These are phyloP conservation scores for Larix sibirica DNA, from an alignment of 83 land plant genomes.

Conservation along the genomic window DNA sequence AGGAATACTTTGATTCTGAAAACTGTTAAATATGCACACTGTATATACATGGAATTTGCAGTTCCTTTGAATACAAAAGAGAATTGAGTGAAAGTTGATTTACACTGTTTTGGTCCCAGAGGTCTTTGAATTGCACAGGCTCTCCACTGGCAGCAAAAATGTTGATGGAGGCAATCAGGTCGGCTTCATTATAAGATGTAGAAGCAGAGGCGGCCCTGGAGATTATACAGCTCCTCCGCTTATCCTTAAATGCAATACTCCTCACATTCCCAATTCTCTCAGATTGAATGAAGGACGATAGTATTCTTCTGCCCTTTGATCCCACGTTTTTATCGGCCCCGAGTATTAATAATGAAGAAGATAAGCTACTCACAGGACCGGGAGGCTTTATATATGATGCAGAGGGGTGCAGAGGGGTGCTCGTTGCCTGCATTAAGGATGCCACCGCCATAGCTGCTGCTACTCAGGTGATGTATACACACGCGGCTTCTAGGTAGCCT, in stretches of 20 bases:
- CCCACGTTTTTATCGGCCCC: not conserved
- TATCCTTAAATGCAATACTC: not conserved
- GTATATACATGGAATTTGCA: too few species aligned
- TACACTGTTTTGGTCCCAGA: slow-evolving; percentile 65
- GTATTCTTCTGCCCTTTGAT: not conserved
- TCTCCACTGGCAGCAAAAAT: slow-evolving; percentile 50
- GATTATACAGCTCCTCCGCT: not conserved
- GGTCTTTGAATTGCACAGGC: slow-evolving; percentile 53
- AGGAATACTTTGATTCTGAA: too few species aligned
- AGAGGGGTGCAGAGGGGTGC: not conserved
- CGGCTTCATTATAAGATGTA: slow-evolving; percentile 16
- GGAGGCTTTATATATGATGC: not conserved
- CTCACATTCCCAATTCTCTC: slow-evolving; percentile 1
- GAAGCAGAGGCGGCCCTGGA: not conserved
- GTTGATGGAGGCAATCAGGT: slow-evolving; percentile 28
- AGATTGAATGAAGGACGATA: too few species aligned
- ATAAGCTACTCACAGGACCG: too few species aligned
- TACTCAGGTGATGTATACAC: too few species aligned
- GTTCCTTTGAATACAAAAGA: too few species aligned
- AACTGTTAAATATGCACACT: too few species aligned
- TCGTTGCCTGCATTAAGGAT: not conserved
- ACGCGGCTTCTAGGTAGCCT: too few species aligned
- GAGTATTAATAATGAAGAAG: not conserved
- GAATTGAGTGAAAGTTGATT: not conserved
- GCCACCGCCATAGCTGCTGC: not conserved